A percentile compares a stretch with the other conserved stretches of the same genome.
phyloP scores from a whole-genome alignment of 441 rosid genomes.

The Pelargonium fulgidum region DNA sequence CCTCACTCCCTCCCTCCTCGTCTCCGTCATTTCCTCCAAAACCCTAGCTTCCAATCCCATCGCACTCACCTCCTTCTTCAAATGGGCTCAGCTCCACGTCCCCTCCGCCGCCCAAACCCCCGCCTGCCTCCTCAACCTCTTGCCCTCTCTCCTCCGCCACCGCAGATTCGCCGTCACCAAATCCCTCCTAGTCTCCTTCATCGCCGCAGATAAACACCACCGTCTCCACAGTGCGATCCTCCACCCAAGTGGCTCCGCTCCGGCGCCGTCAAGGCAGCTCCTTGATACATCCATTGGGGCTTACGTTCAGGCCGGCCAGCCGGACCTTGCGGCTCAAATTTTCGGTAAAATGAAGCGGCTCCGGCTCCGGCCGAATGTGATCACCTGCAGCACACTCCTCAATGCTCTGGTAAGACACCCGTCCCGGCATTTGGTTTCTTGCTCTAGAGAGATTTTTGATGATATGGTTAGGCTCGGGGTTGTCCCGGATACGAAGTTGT shows the following conservation, averaged over 20 bases:
- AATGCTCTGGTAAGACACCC: constrained; percentile 59
- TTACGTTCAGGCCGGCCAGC: constrained; percentile 50
- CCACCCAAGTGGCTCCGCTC: constrained; percentile 25
- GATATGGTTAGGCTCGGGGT: constrained; percentile 51
- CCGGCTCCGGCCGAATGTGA: constrained; percentile 46
- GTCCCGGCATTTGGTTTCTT: constrained; percentile 42
- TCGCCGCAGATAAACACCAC: constrained; percentile 41
- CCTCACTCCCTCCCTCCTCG: constrained; percentile 43
- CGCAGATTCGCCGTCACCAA: constrained; percentile 60
- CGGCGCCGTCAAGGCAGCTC: constrained; percentile 38
- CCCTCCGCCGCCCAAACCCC: constrained; percentile 31
- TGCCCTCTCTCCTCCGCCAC: constrained; percentile 44
- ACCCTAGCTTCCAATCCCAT: constrained; percentile 36
- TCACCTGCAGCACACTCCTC: constrained; percentile 65
- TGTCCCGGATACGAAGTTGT: constrained; percentile 38
- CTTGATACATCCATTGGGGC: constrained; percentile 56
- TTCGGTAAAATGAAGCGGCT: constrained; percentile 60
- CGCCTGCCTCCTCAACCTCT: constrained; percentile 51
- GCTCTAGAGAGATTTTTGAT: constrained; percentile 48
- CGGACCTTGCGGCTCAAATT: constrained; percentile 61
- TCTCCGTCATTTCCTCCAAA: constrained; percentile 46
- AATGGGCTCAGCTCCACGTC: constrained; percentile 42
- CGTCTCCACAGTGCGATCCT: constrained; percentile 46
- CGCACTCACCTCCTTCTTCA: constrained; percentile 49
- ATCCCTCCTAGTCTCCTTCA: constrained; percentile 56